These are phyloP conservation scores for Cyclospora cayetanensis DNA, from an alignment of 169 alveolate species.

Conservation along the genomic window DNA sequence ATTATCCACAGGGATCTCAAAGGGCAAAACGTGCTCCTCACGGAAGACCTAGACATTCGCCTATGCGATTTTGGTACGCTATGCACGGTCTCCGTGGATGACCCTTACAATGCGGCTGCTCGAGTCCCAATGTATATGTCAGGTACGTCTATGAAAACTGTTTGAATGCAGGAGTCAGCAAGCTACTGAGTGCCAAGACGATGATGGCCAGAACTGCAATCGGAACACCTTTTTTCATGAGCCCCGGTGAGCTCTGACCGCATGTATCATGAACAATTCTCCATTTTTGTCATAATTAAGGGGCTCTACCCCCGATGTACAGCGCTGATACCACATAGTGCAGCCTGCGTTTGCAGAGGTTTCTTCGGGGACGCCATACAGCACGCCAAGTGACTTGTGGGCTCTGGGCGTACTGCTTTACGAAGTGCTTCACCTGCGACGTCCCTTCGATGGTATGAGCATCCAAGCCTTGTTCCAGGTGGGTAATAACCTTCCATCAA, in stretches of 20 bases:
- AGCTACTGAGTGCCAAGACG: slow-evolving; percentile 51
- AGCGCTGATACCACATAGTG: background rate
- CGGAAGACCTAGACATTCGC: slow-evolving; percentile 84
- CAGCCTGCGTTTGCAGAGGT: background rate
- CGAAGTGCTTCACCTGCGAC: slow-evolving; percentile 82
- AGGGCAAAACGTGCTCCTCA: slow-evolving; percentile 90
- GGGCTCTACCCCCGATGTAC: background rate
- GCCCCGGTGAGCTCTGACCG: slow-evolving; percentile 89
- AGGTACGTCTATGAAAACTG: background rate
- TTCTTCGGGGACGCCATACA: slow-evolving; percentile 86
- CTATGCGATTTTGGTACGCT: slow-evolving; percentile 47
- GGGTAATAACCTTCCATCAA: too few relatives aligned
- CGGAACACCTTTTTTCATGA: slow-evolving; percentile 90
- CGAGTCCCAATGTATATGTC: background rate
- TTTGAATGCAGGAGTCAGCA: slow-evolving; percentile 78
- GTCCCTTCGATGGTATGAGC: slow-evolving; percentile 88
- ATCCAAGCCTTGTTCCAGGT: slow-evolving; percentile 51
- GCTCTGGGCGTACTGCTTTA: slow-evolving; percentile 93
- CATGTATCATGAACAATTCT: background rate
- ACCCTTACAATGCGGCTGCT: too few relatives aligned
- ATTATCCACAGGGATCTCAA: slow-evolving; percentile 90
- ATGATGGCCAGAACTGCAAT: slow-evolving; percentile 78
- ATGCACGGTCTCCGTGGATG: too few relatives aligned
- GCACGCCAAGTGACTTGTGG: slow-evolving; percentile 98
- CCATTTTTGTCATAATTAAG: background rate